Evolutionary conservation across 2,329 filamentous ascomycete species (phyloP), one percentile per base, ranked within the genome.

Genomic region (Cercospora berteroae): DNA sequence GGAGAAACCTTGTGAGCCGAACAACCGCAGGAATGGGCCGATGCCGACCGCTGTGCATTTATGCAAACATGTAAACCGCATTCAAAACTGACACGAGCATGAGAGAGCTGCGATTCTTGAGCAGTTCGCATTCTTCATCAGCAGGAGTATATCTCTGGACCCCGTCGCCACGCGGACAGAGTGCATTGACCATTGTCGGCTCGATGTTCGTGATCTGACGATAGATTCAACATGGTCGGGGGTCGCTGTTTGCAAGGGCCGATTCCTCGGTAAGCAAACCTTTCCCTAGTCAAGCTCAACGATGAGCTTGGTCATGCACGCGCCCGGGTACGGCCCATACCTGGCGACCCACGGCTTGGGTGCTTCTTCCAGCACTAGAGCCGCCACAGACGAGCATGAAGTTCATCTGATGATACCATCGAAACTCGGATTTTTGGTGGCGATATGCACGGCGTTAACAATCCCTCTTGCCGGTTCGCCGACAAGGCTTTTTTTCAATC

Each of bases 351-450:
- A 58, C 55, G 55, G 55, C 55, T 33, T 18, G 27, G 55, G 27
- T 58, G 55, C 55, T 58, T 33, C 55, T 58, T 36, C 55, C 25
- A 58, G 55, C 55, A 58, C 55, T 31, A 58, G 55, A 58, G 8
- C 55, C 55, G 55, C 55, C 27, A 36, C 55, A 20, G 52, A 56
- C 27, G 52, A 56, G 23, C 23, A 23, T 27, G 23, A 31, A 27
- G 52, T 31, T 25, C 52, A 27, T 56, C 52, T 56, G 52, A 56
- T 56, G 52, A 56, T 27, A 33, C 55, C 55, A 58, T 31, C 27
- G 27, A 58, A 57, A 55, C 48, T 27, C 48, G 55, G 31, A 58
- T 18, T 16, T 23, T 10, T 9, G 13, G 27, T 58, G 55, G 31
- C 31, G 29, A 36, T 4, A 18, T 13, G 27, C 55, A 18, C 55